phyloP scores from a whole-genome alignment of 1,284 basidiomycete species.

The Pseudozyma hubeiensis region DNA sequence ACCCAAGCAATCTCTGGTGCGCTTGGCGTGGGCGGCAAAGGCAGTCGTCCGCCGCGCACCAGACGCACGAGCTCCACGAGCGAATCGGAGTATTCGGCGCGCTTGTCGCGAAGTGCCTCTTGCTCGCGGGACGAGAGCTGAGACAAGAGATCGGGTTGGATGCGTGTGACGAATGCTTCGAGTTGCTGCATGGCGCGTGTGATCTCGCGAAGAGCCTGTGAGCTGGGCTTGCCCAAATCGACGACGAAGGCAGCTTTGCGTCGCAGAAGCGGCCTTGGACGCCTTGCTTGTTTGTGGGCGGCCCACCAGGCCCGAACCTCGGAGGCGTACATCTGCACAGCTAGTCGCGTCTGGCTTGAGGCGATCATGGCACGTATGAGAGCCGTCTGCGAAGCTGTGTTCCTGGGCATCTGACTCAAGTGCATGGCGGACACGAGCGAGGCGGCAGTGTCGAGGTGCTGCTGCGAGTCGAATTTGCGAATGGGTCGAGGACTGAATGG shows the following conservation, averaged over 20 bases:
- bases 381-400: slow-evolving; percentile 24
- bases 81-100: slow-evolving; percentile 30
- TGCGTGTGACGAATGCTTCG: slow-evolving; percentile 18
- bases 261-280: slow-evolving; percentile 10
- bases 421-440: slow-evolving; percentile 32
- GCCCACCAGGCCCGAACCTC: slow-evolving; percentile 45
- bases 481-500: slow-evolving; percentile 19
- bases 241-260: slow-evolving; percentile 24
- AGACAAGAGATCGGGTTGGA: slow-evolving; percentile 20
- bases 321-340: slow-evolving; percentile 22
- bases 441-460: slow-evolving; percentile 20
- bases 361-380: slow-evolving; percentile 33
- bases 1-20: slow-evolving; percentile 42
- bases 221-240: slow-evolving; percentile 31
- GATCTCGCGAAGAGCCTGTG: slow-evolving; percentile 29
- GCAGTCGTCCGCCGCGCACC: slow-evolving; percentile 18
- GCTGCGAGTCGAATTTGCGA: slow-evolving; percentile 25
- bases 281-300: slow-evolving; percentile 22
- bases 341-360: slow-evolving; percentile 14
- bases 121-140: slow-evolving; percentile 14
- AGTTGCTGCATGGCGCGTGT: slow-evolving; percentile 18
- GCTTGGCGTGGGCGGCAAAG: slow-evolving; percentile 20
- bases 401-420: slow-evolving; percentile 13
- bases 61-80: slow-evolving; percentile 37
- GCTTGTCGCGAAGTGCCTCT: slow-evolving; percentile 17